Percentiles rank a stretch among this genome's conserved stretches.
Conservation (phyloP, 805 yeast species). For the Clavispora asparagi region DNA sequence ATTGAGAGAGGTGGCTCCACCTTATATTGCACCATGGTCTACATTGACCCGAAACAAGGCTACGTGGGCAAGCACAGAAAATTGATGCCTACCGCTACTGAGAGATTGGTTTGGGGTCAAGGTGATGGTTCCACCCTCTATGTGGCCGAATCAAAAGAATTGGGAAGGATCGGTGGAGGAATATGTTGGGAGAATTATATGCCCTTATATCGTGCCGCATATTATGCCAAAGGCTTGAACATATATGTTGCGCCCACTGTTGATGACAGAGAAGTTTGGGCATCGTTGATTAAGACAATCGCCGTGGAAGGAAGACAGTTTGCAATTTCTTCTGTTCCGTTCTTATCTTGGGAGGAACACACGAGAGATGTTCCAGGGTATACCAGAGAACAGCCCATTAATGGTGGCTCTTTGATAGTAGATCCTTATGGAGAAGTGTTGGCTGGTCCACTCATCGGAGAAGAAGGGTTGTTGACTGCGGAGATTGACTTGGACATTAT, state of each 20-base stretch:
- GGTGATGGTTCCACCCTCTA: conserved; percentile 44
- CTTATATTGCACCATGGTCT: conserved; percentile 37
- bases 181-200: conserved; percentile 46
- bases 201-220: conserved; percentile 36
- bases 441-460: conserved; percentile 33
- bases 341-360: conserved; percentile 23
- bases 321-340: conserved; percentile 37
- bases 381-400: conserved; percentile 25
- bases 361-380: conserved; percentile 19
- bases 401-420: conserved; percentile 24
- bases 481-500: conserved; percentile 35
- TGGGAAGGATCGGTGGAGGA: conserved; percentile 38
- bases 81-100: conserved; percentile 41
- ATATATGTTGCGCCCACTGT: conserved; percentile 39
- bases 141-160: conserved; percentile 24
- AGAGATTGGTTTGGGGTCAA: conserved; percentile 41
- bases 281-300: conserved; percentile 36
- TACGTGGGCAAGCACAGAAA: conserved; percentile 38
- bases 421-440: conserved; percentile 35
- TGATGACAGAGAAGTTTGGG: conserved; percentile 42
- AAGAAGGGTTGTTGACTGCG: conserved; percentile 37
- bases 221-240: conserved; percentile 39
- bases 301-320: conserved; percentile 37
- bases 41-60: conserved; percentile 34
- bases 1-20: conserved; percentile 34